Conservation (phyloP, 2,329 filamentous ascomycete species). For the Ceratocystis albifundus region DNA sequence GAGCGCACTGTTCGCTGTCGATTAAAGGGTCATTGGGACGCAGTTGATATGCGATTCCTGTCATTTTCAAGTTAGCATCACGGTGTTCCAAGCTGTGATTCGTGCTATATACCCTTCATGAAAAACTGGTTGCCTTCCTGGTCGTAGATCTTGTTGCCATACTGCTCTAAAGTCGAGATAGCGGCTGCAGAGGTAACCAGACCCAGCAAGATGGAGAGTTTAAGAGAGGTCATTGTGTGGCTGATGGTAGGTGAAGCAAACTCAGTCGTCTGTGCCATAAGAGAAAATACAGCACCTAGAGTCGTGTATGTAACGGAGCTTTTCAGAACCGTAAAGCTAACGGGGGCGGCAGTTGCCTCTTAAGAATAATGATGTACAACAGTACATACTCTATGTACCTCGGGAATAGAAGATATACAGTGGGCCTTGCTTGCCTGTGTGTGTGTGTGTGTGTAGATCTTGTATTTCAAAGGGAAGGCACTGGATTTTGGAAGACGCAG, state of each 20-base stretch:
- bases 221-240: neutral
- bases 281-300: neutral
- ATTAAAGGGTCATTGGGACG: conserved; percentile 57
- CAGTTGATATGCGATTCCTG: conserved; percentile 62
- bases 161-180: conserved; percentile 40
- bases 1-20: conserved; percentile 61
- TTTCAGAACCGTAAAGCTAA: neutral
- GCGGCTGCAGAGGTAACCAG: conserved; percentile 31
- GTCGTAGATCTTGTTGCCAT: conserved; percentile 77
- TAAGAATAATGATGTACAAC: neutral
- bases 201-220: neutral
- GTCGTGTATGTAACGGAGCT: neutral
- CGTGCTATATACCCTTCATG: conserved; percentile 57
- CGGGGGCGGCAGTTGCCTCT: neutral
- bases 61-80: conserved; percentile 8
- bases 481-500: conserved; percentile 4
- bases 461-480: neutral
- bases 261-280: neutral
- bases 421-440: neutral
- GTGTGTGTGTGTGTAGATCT: no score
- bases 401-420: neutral
- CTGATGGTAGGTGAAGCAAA: neutral
- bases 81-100: conserved; percentile 14
- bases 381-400: neutral
- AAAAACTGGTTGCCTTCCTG: conserved; percentile 71